A percentile compares a stretch with the other conserved stretches of the same genome.
Evolutionary conservation across 2,329 filamentous ascomycete genomes (phyloP).

Genomic region (Trichoderma sp.): DNA sequence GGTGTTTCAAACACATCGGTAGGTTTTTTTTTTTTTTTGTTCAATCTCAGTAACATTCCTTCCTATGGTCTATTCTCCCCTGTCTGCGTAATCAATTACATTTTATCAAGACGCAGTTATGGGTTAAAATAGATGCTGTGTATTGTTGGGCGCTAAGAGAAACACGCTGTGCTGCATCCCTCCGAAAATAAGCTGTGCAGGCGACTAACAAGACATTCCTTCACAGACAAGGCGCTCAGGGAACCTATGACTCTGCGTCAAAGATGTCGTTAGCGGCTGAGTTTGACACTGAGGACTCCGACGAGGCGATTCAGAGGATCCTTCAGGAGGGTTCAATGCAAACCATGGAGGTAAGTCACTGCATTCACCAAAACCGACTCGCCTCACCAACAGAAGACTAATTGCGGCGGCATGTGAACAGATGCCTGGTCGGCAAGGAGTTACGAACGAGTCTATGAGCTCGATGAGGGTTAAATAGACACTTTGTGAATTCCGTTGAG

Average conservation of each 20-base stretch:
- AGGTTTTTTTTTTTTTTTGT: conserved; percentile 45
- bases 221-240: conserved; percentile 78
- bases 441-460: conserved; percentile 52
- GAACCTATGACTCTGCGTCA: conserved; percentile 71
- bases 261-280: conserved; percentile 75
- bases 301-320: conserved; percentile 79
- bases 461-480: conserved; percentile 41
- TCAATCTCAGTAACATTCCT: neutral
- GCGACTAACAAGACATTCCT: conserved; percentile 19
- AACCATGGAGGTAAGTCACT: conserved; percentile 48
- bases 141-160: neutral
- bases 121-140: neutral
- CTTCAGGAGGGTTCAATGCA: conserved; percentile 71
- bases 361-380: neutral
- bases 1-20: conserved; percentile 88
- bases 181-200: neutral
- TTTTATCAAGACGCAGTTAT: neutral
- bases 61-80: neutral
- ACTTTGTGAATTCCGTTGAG: neutral
- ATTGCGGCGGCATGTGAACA: conserved; percentile 26
- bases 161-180: neutral
- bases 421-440: conserved; percentile 52
- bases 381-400: neutral
- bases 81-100: neutral
- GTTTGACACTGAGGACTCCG: conserved; percentile 77